Conservation (phyloP, 2,329 filamentous ascomycete species). For the Botrytis galanthina region DNA sequence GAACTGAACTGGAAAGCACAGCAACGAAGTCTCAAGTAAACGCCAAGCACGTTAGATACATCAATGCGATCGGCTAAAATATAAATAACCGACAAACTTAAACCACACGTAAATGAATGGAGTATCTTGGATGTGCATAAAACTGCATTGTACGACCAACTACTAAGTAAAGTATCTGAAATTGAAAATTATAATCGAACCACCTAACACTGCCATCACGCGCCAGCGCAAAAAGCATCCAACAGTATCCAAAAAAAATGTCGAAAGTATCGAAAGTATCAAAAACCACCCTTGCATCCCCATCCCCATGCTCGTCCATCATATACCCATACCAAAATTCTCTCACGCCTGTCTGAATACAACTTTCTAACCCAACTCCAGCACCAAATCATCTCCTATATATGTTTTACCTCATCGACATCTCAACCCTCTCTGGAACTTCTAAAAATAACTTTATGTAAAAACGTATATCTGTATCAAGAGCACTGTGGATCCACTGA, state of each 20-base stretch:
- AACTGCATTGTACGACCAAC: neutral
- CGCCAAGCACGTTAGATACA: neutral
- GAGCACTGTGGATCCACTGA: neutral
- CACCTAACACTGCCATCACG: neutral
- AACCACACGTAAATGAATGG: neutral
- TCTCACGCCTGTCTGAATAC: neutral
- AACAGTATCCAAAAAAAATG: neutral
- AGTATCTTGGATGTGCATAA: neutral
- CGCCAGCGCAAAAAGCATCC: neutral
- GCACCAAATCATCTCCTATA: neutral
- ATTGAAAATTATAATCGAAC: neutral
- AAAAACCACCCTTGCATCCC: neutral
- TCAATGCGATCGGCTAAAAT: neutral
- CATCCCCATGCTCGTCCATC: too few species aligned
- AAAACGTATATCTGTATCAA: neutral
- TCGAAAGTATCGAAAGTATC: neutral
- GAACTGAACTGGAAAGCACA: too few species aligned
- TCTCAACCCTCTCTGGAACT: neutral
- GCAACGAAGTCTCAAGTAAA: neutral
- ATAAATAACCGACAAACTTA: neutral
- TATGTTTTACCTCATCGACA: neutral
- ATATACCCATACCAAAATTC: too few species aligned
- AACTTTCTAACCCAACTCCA: neutral
- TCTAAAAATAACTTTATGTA: neutral
- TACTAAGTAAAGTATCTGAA: neutral